A percentile compares a stretch with the other conserved stretches of the same genome.
These are phyloP conservation scores for Adiantum capillusveneris DNA, from an alignment of 75 land plant genomes.

Conservation along the genomic window DNA sequence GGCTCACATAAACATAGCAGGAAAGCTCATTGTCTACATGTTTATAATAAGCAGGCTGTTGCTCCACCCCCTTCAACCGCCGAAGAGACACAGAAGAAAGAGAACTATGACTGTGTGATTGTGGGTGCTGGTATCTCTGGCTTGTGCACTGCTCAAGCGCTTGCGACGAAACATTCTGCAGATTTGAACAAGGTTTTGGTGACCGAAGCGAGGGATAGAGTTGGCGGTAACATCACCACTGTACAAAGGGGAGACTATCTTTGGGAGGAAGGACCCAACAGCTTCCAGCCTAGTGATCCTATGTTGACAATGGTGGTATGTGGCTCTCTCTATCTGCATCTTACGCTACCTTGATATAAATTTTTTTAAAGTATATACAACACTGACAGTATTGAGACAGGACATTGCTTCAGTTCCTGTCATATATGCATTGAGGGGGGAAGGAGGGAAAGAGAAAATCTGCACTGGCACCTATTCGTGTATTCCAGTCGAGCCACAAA, in stretches of 20 bases:
- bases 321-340: background rate
- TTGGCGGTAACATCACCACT: constrained; percentile 85
- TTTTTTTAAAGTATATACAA: too few species aligned
- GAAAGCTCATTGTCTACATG: too few species aligned
- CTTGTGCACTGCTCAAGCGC: constrained; percentile 81
- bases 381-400: too few species aligned
- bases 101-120: constrained; percentile 65
- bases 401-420: too few species aligned
- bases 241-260: constrained; percentile 73
- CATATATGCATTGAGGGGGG: too few species aligned
- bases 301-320: constrained; percentile 77
- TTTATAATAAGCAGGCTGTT: too few species aligned
- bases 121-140: constrained; percentile 92
- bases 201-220: constrained; percentile 80
- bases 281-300: constrained; percentile 92
- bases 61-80: constrained; percentile 3
- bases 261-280: constrained; percentile 99
- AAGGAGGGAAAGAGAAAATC: too few species aligned
- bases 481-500: too few species aligned
- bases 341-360: too few species aligned
- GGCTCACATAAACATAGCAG: too few species aligned
- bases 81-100: background rate
- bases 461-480: too few species aligned
- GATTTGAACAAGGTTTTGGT: constrained; percentile 41
- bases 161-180: constrained; percentile 44